phyloP scores from a whole-genome alignment of 2,329 filamentous ascomycete genomes.

The Fusarium pseudograminearum region DNA sequence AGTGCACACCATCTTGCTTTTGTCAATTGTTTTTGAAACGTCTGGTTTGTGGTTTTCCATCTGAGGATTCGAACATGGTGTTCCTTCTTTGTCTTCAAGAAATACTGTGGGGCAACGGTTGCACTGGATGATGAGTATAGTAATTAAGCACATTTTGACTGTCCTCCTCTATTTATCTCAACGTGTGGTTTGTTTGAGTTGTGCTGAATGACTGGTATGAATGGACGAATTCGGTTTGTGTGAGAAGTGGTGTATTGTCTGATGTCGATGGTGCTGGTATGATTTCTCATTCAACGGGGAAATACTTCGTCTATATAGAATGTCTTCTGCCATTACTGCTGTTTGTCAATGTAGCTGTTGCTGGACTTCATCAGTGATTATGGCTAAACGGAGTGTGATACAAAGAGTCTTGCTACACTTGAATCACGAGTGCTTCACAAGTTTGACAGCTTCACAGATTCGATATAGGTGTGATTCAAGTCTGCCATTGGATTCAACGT shows the following conservation, averaged over 20 bases:
- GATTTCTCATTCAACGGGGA: fast-evolving
- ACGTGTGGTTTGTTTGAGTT: background rate
- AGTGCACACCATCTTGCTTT: too few relatives aligned
- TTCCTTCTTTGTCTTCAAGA: too few relatives aligned
- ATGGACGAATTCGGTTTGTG: background rate
- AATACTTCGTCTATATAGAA: background rate
- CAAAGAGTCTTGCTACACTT: background rate
- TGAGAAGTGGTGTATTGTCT: fast-evolving
- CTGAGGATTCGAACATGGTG: too few relatives aligned
- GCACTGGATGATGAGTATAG: too few relatives aligned
- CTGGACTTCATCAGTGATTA: background rate
- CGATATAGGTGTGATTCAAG: background rate
- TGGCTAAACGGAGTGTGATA: background rate
- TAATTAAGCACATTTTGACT: background rate
- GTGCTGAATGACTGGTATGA: background rate
- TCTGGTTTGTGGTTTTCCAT: too few relatives aligned
- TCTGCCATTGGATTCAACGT: background rate
- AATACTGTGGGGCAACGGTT: too few relatives aligned
- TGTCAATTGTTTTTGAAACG: too few relatives aligned
- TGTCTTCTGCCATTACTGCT: background rate
- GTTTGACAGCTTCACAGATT: background rate
- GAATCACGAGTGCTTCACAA: background rate
- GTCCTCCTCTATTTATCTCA: too few relatives aligned
- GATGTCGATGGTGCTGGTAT: fast-evolving
- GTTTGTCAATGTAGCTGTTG: background rate